Base-by-base conservation (phyloP, 495 filamentous ascomycete genomes). In the Rhypophila decipiens region DNA sequence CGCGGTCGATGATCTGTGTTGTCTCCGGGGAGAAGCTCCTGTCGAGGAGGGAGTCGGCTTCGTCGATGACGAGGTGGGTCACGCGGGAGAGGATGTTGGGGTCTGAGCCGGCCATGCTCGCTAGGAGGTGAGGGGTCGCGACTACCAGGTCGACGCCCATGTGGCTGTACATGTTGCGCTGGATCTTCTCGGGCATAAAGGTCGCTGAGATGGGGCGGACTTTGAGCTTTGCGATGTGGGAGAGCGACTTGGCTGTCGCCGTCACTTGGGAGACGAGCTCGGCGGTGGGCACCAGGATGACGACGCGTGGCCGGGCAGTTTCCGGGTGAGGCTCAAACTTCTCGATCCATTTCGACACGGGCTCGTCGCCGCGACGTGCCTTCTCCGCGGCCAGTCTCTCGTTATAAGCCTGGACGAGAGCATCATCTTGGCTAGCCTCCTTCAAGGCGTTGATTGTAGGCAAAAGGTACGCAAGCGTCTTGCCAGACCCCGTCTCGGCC, bases 401-500 rank as follows among this genome's bases (percentile, higher is more conserved):
- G 34, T 75, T 61, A 39, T 75, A 77, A 2, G 71, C 70, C 40
- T 74, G 65, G 2, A 75, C 67, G 22, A 79, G 72, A 9, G 67
- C 63, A 39, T 91, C 86, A 4, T 70, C 63, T 1, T 71, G 69
- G 60, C 96, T 93, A 13, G 79, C 79, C 19, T 77, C 71, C 70
- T 97, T 97, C 49, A 97, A 63, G 18, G 85, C 82, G 69, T 98
- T 79, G 29, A 97, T 67, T 15, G 80, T 68, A 1, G 93, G 94
- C 17, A 95, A 59, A 20, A 96, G 66, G 58, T 98, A 98, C 22
- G 93, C 86, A 51, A 98, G 70, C 1, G 93, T 98, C 68, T 98
- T 98, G 44, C 93, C 93, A 2, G 93, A 96, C 9, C 93, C 93
- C 2, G 93, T 98, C 69, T 98, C 93, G 10, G 94, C 93, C 1